phyloP scores from a whole-genome alignment of 306 rosid species.

The Vigna trinervia region DNA sequence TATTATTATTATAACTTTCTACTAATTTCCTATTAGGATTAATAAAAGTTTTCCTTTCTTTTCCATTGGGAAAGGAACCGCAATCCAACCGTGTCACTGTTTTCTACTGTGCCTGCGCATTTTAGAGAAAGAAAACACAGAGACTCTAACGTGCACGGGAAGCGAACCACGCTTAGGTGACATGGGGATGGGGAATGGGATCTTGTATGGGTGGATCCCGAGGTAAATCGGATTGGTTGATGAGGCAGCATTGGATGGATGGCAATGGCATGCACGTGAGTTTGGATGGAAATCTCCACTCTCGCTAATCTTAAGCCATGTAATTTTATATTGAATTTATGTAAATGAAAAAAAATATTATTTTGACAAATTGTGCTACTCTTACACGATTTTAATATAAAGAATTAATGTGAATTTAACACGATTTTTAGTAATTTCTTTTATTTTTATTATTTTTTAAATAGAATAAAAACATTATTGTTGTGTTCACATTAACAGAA shows the following conservation, averaged over 20 bases:
- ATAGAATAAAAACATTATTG: no score
- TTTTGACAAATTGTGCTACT: no score
- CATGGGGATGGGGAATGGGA: background rate
- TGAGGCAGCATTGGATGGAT: conserved; percentile 29
- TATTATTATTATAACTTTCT: no score
- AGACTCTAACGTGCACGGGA: background rate
- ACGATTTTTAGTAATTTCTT: no score
- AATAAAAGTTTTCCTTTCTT: background rate
- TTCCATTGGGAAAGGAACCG: background rate
- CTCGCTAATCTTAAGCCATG: background rate
- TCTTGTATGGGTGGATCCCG: conserved; percentile 43
- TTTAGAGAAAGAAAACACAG: background rate
- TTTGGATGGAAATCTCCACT: background rate
- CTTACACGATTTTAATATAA: no score
- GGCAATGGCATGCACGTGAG: conserved; percentile 42
- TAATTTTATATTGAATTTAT: no score
- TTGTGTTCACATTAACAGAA: no score
- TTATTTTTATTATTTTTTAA: no score
- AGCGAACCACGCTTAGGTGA: background rate
- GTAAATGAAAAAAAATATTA: no score
- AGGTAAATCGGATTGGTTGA: conserved; percentile 3
- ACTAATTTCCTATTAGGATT: no score
- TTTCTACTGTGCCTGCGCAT: background rate
- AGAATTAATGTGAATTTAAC: no score
- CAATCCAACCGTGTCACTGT: conserved; percentile 5